These are phyloP conservation scores for Colletotrichum tamarilloi DNA, from an alignment of 2,329 filamentous ascomycete species.

Conservation along the genomic window DNA sequence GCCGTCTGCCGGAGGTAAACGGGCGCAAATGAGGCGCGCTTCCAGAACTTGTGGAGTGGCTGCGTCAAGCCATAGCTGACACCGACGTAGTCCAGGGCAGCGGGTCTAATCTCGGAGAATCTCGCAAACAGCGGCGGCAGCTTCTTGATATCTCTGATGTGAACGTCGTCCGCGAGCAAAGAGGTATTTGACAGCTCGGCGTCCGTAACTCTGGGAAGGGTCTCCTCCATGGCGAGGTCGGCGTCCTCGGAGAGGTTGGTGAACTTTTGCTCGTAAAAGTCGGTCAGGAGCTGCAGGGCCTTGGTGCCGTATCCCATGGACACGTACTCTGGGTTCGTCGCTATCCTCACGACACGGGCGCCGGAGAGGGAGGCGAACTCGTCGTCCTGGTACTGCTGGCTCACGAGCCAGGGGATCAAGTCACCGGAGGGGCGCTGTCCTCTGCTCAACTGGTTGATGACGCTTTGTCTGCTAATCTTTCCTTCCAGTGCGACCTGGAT, in stretches of 20 bases:
- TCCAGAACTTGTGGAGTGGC: slow-evolving; percentile 96
- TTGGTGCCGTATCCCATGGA: slow-evolving; percentile 94
- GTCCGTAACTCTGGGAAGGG: slow-evolving; percentile 84
- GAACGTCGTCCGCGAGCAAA: slow-evolving; percentile 87
- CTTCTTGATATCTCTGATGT: slow-evolving; percentile 86
- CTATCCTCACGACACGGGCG: slow-evolving; percentile 91
- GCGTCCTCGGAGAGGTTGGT: slow-evolving; percentile 82
- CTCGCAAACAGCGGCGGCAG: slow-evolving; percentile 96
- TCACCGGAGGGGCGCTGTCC: slow-evolving; percentile 92
- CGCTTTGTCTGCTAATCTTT: slow-evolving; percentile 92
- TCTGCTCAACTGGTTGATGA: slow-evolving; percentile 87
- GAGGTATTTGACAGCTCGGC: slow-evolving; percentile 80
- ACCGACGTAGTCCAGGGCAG: slow-evolving; percentile 89
- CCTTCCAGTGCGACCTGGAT: slow-evolving; percentile 96
- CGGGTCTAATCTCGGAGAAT: slow-evolving; percentile 83
- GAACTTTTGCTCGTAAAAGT: slow-evolving; percentile 97
- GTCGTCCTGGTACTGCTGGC: slow-evolving; percentile 97
- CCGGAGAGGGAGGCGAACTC: slow-evolving; percentile 95
- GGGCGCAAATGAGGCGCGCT: slow-evolving; percentile 84
- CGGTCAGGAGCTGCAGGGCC: slow-evolving; percentile 85
- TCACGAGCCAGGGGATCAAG: slow-evolving; percentile 96
- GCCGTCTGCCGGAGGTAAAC: slow-evolving; percentile 95
- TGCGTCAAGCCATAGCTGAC: slow-evolving; percentile 94
- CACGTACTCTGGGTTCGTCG: slow-evolving; percentile 93
- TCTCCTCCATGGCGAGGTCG: slow-evolving; percentile 62